A percentile compares a stretch with the other conserved stretches of the same genome.
Conservation (phyloP, 2,329 filamentous ascomycete genomes). For the Ilyonectria mors-panacis region DNA sequence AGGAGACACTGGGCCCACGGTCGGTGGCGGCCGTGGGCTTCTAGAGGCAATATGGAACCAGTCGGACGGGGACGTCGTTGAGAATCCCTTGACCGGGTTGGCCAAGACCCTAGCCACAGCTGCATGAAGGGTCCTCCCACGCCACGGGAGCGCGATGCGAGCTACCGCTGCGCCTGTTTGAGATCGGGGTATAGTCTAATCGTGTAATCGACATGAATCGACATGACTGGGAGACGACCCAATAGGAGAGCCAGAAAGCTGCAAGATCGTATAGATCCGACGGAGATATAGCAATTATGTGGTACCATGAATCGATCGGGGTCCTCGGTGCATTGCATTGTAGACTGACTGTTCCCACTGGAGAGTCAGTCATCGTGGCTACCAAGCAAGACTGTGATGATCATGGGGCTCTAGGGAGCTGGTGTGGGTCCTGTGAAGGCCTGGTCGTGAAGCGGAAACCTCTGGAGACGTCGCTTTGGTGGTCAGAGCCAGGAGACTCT, state of each 20-base stretch:
- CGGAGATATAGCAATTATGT: slow-evolving; percentile 27
- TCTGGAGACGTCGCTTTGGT: neutral
- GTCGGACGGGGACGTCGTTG: neutral
- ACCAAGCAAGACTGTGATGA: neutral
- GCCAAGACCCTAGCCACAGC: neutral
- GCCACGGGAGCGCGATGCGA: slow-evolving; percentile 45
- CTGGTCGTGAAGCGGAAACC: neutral
- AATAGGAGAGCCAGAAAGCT: slow-evolving; percentile 31
- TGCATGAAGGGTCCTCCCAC: slow-evolving; percentile 46
- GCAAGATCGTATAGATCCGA: slow-evolving; percentile 25
- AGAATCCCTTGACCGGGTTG: neutral
- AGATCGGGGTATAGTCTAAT: slow-evolving; percentile 43
- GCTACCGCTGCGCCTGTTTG: slow-evolving; percentile 47
- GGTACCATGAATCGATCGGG: neutral
- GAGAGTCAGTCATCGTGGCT: neutral
- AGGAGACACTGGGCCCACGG: neutral
- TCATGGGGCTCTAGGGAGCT: neutral
- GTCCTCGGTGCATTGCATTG: neutral
- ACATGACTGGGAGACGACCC: slow-evolving; percentile 21
- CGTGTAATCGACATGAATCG: neutral
- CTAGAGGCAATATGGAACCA: neutral
- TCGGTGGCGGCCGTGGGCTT: neutral
- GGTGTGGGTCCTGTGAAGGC: neutral
- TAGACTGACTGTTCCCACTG: neutral
- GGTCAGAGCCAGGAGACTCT: neutral